These are phyloP conservation scores for Chaetomium globosum DNA, from an alignment of 2,329 filamentous ascomycete species.

Conservation along the genomic window DNA sequence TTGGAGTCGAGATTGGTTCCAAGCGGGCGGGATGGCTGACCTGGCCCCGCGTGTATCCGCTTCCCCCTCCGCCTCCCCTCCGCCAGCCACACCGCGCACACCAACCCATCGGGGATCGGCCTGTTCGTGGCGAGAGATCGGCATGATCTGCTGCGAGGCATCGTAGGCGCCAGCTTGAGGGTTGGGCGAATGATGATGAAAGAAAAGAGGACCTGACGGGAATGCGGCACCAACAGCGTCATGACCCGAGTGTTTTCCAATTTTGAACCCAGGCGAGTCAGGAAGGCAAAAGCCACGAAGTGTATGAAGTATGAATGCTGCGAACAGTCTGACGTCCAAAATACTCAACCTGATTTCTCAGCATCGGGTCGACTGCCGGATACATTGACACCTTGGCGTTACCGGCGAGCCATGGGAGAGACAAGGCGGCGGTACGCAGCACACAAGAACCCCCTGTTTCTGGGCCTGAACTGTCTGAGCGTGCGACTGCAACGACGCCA, in stretches of 20 bases:
- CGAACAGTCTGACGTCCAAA: not conserved
- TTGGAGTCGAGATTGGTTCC: slow-evolving; percentile 10
- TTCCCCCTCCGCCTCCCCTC: not conserved
- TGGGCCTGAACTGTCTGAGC: not conserved
- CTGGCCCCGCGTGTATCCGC: slow-evolving; percentile 13
- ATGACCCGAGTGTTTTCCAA: not conserved
- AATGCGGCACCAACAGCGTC: slow-evolving; percentile 10
- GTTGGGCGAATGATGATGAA: slow-evolving; percentile 8
- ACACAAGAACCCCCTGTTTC: not conserved
- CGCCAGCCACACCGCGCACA: not conserved
- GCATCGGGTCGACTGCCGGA: slow-evolving; percentile 1
- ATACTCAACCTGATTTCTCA: not conserved
- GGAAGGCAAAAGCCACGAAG: not conserved
- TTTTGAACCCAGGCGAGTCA: not conserved
- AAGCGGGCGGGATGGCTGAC: slow-evolving; percentile 8
- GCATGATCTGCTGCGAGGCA: slow-evolving; percentile 12
- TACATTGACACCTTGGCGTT: not conserved
- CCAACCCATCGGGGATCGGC: slow-evolving; percentile 10
- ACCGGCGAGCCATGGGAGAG: not conserved
- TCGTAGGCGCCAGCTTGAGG: not conserved
- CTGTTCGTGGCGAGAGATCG: slow-evolving; percentile 25
- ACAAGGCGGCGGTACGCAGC: not conserved
- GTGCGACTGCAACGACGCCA: slow-evolving; percentile 6
- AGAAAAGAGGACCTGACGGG: not conserved
- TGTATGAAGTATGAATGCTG: not conserved